Evolutionary conservation across 2,329 filamentous ascomycete genomes (phyloP).

Genomic region (Peltaster fructicola): DNA sequence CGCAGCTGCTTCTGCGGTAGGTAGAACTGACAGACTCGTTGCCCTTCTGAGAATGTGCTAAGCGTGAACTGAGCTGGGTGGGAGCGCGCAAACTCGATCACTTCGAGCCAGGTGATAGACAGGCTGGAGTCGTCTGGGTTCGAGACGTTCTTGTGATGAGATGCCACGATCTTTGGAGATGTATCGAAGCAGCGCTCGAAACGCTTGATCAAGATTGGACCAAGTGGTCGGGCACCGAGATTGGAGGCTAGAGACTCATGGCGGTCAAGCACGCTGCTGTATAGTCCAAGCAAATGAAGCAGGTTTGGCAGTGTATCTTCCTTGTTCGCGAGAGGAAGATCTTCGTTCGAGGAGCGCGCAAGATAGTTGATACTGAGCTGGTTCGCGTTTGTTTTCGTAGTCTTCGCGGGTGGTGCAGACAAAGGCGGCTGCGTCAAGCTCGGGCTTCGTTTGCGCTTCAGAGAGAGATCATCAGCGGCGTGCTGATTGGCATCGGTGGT

Average conservation of each 20-base stretch:
- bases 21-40: conserved; percentile 62
- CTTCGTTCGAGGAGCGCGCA: conserved; percentile 42
- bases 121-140: conserved; percentile 24
- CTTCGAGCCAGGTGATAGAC: conserved; percentile 61
- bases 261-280: conserved; percentile 68
- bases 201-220: conserved; percentile 66
- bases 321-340: conserved; percentile 42
- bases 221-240: conserved; percentile 65
- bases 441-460: conserved; percentile 31
- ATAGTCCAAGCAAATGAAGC: conserved; percentile 55
- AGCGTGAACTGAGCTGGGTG: conserved; percentile 65
- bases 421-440: conserved; percentile 6
- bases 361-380: conserved; percentile 53
- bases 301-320: conserved; percentile 60
- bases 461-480: too few species aligned
- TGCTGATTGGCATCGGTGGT: too few species aligned
- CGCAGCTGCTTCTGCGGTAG: conserved; percentile 52
- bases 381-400: conserved; percentile 35
- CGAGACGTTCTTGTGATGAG: conserved; percentile 27
- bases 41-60: conserved; percentile 48
- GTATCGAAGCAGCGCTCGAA: conserved; percentile 78
- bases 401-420: conserved; percentile 26
- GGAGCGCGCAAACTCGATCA: conserved; percentile 66
- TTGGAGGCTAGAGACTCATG: conserved; percentile 78
- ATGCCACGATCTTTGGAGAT: conserved; percentile 50